phyloP scores from a whole-genome alignment of 2,329 filamentous ascomycete species.

The Macroventuria anomochaeta region DNA sequence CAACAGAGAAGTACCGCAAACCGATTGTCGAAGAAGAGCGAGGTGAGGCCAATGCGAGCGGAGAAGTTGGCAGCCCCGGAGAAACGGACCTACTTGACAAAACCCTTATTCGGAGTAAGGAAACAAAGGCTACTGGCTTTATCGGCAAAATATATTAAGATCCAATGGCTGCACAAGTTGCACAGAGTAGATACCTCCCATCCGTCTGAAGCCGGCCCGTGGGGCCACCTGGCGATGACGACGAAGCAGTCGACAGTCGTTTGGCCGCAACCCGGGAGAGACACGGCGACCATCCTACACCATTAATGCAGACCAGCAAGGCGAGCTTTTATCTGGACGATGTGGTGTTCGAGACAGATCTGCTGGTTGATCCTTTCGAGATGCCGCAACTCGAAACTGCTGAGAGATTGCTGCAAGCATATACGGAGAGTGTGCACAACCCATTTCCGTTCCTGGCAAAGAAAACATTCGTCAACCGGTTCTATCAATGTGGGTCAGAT shows the following conservation, averaged over 20 bases:
- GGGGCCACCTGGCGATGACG: conserved; percentile 27
- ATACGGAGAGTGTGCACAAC: conserved; percentile 36
- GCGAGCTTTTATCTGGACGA: conserved; percentile 43
- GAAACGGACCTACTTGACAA: conserved; percentile 34
- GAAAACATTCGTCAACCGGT: conserved; percentile 41
- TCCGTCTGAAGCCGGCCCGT: conserved; percentile 11
- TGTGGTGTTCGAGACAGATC: conserved; percentile 28
- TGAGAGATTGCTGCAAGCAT: conserved; percentile 37
- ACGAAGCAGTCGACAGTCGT: conserved; percentile 21
- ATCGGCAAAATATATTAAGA: conserved; percentile 33
- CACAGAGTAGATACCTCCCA: conserved; percentile 16
- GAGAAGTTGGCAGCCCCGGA: conserved; percentile 34
- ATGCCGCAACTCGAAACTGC: conserved; percentile 40
- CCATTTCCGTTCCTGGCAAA: conserved; percentile 39
- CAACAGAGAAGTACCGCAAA: conserved; percentile 17
- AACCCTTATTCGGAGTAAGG: conserved; percentile 28
- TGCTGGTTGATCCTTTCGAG: conserved; percentile 30
- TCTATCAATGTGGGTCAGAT: conserved; percentile 32
- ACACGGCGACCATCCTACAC: conserved; percentile 14
- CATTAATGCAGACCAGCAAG: conserved; percentile 24
- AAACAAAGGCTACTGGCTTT: conserved; percentile 36
- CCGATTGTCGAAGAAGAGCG: conserved; percentile 9
- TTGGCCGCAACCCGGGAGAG: conserved; percentile 18
- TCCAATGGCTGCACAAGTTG: conserved; percentile 34
- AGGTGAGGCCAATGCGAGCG: conserved; percentile 32